Evolutionary conservation across 441 rosid species (phyloP).

Genomic region (Biscutella laevigata): DNA sequence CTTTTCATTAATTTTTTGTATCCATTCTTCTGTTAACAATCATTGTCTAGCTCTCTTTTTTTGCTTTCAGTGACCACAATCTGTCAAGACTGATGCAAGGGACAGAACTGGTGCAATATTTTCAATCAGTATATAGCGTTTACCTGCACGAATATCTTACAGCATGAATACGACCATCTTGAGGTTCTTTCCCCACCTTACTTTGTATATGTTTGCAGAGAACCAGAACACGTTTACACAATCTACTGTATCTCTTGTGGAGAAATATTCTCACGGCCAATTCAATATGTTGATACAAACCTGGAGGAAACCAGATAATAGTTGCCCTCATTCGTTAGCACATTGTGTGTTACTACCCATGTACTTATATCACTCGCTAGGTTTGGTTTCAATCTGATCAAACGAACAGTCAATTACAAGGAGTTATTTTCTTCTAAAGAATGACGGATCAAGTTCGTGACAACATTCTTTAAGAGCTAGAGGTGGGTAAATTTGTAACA

Average conservation of each 20-base stretch:
- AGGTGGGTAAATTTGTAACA: conserved; percentile 40
- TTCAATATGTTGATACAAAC: too few species aligned
- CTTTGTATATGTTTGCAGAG: conserved; percentile 1
- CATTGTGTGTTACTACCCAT: too few species aligned
- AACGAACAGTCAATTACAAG: conserved; percentile 62
- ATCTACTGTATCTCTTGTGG: too few species aligned
- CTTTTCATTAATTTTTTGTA: too few species aligned
- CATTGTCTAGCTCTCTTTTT: too few species aligned
- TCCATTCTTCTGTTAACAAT: too few species aligned
- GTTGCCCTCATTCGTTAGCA: too few species aligned
- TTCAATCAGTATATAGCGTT: conserved; percentile 56
- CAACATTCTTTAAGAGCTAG: conserved; percentile 45
- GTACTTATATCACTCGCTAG: too few species aligned
- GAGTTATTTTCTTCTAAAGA: conserved; percentile 76
- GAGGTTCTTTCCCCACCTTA: conserved; percentile 39
- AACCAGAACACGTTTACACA: not conserved
- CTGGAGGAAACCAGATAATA: too few species aligned
- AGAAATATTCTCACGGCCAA: not conserved
- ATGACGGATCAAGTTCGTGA: conserved; percentile 81
- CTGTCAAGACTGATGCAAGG: conserved; percentile 76
- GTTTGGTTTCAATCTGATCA: too few species aligned
- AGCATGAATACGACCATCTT: conserved; percentile 91
- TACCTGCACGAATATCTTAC: conserved; percentile 85
- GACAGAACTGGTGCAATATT: conserved; percentile 67
- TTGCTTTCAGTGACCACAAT: conserved; percentile 71